Evolutionary conservation across 768 basidiomycete genomes (phyloP), one percentile per base, ranked within the genome.

Genomic region (Ramaria sp.): DNA sequence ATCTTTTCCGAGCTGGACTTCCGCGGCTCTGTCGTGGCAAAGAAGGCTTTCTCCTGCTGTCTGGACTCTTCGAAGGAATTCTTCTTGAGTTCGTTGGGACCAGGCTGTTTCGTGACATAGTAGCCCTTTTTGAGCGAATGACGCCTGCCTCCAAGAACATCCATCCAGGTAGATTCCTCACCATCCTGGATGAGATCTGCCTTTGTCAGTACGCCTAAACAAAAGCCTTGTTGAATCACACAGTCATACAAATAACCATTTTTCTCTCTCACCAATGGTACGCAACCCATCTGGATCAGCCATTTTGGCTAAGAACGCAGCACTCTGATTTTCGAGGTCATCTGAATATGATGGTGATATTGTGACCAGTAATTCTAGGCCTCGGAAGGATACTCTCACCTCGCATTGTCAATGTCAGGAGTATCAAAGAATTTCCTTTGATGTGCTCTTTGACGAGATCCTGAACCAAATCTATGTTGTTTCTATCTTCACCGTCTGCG

Each of bases 181-280:
- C 22, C 24, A n/a, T 9, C 10, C 16, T 13, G 10, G 15, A 48
- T 48, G 20, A 24, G 12, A 30, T 48, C 47, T 5, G 47, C 24
- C 15, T 48, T 48, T 24, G 47, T 48, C 22, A 48, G 15, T 9
- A 48, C 47, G 27, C 47, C 47, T 48, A 24, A 27, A 25, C 9
- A 6, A 6, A 7, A 24, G 20, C n/a, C 13, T 25, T n/a, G n/a
- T 3, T 5, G 8, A 30, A n/a, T 8, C 15, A n/a, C 16, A 48
- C 16, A 48, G 16, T n/a, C 15, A 57, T 73, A 36, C 59, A 75
- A 76, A 16, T 74, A 24, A 51, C n/a, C n/a, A n/a, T n/a, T n/a
- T n/a, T n/a, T n/a, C n/a, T n/a, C n/a, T 71, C 32, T 42, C 12
- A 55, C 54, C 54, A 27, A 55, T 55, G 6, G 54, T 55, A 20